Evolutionary conservation across 352 stramenopile species (phyloP), one percentile per base, ranked within the genome.

Genomic region (Pythium rishiriense): DNA sequence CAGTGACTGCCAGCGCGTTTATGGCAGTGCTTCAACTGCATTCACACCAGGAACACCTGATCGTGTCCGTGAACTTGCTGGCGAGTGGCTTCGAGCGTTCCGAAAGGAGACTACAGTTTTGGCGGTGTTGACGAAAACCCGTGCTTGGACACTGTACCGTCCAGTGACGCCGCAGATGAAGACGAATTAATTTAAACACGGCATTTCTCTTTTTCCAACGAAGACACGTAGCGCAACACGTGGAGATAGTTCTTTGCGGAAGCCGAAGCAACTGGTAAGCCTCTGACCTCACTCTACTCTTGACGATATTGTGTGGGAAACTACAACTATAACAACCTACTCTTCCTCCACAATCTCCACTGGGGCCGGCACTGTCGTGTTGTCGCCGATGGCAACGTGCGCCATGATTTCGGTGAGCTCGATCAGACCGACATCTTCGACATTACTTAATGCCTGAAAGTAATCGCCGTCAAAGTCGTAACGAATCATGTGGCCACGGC

Each of bases 1-100:
- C 49, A 68, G 66, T 3, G 70, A 85, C 28, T 75, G 68, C 28
- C 22, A 62, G 57, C 49, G 46, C 1, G 17, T 57, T 8, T 19
- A 21, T 15, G 17, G 58, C 4, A 33, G 31, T 1, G n/a, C 33
- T 39, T 11, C 51, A 14, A 63, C 22, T 11, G 7, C 9, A n/a
- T 43, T 17, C 6, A 43, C 37, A 6, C 14, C 17, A 9, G 37
- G 58, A 41, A 4, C 25, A 1, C n/a, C 37, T 19, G 45, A 48
- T 4, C 29, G 46, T 11, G 24, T 55, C 19, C 7, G 21, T 10
- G 62, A 54, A 26, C 48, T 69, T 24, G 62, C 62, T 6, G 21
- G 25, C 14, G 54, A 69, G 21, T 69, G 62, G 62, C 41, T 64
- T 37, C 62, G 48, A 29, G 54, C 51, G 17, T 69, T 64, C 39